A percentile compares a stretch with the other conserved stretches of the same genome.
phyloP scores from a whole-genome alignment of 2,329 filamentous ascomycete genomes.

The Venturia asperata region DNA sequence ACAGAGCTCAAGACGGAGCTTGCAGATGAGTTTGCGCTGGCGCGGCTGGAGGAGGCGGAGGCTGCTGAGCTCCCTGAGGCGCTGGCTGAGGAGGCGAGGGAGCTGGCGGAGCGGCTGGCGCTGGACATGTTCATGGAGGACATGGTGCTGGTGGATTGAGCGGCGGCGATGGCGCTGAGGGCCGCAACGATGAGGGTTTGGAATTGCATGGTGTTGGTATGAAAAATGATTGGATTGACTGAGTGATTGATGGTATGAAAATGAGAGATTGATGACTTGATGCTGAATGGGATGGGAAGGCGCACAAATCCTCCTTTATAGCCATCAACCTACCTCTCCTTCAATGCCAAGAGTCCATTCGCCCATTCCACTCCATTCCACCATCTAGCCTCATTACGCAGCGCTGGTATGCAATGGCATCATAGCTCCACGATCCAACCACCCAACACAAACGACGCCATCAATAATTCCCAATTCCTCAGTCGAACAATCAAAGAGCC shows the following conservation, averaged over 20 bases:
- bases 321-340: too few relatives aligned
- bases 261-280: neutral
- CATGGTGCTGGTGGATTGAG: neutral
- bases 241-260: too few relatives aligned
- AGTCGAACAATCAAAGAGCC: neutral
- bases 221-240: neutral
- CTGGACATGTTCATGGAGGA: neutral
- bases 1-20: neutral
- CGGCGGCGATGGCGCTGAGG: neutral
- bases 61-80: neutral
- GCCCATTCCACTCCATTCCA: neutral
- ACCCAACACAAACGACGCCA: neutral
- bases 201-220: neutral
- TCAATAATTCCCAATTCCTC: neutral
- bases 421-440: neutral
- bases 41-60: neutral
- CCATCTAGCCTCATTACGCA: neutral
- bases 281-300: neutral
- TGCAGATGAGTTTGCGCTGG: slow-evolving; percentile 3
- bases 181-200: neutral
- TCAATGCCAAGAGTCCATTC: too few relatives aligned
- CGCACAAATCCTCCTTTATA: neutral
- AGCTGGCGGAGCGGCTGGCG: neutral
- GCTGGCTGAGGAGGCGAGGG: neutral
- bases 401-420: neutral